Conservation (phyloP, 345 rosid genomes). For the Rhodamnia argentea region DNA sequence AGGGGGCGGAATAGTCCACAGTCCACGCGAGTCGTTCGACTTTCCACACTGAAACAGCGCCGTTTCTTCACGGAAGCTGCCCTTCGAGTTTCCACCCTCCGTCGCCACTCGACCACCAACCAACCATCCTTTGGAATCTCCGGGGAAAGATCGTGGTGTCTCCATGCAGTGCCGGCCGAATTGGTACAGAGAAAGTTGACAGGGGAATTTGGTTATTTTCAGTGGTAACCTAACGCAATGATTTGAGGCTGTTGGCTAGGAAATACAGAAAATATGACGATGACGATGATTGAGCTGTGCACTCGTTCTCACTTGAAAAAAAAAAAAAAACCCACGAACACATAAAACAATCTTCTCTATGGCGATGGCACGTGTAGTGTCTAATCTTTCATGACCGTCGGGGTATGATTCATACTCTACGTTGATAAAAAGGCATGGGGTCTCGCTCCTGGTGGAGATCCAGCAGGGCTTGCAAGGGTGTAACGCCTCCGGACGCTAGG, state of each 20-base stretch:
- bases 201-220: not conserved
- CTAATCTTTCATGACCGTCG: too few relatives aligned
- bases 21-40: not conserved
- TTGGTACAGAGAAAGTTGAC: not conserved
- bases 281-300: not conserved
- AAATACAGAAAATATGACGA: not conserved
- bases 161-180: not conserved
- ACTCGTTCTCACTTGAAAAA: not conserved
- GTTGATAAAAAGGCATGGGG: too few relatives aligned
- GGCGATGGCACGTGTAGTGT: not conserved
- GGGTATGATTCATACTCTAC: too few relatives aligned
- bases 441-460: too few relatives aligned
- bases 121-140: not conserved
- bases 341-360: not conserved
- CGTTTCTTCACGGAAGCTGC: conserved; percentile 1
- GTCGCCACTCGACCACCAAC: not conserved
- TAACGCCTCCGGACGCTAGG: too few relatives aligned
- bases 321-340: too few relatives aligned
- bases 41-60: not conserved
- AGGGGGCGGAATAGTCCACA: too few relatives aligned
- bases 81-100: not conserved
- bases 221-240: not conserved
- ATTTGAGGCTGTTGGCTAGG: not conserved
- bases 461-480: too few relatives aligned
- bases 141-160: not conserved